A percentile compares a stretch with the other conserved stretches of the same genome.
Evolutionary conservation across 2,329 filamentous ascomycete genomes (phyloP).

Genomic region (Rhynchosporium agropyri): DNA sequence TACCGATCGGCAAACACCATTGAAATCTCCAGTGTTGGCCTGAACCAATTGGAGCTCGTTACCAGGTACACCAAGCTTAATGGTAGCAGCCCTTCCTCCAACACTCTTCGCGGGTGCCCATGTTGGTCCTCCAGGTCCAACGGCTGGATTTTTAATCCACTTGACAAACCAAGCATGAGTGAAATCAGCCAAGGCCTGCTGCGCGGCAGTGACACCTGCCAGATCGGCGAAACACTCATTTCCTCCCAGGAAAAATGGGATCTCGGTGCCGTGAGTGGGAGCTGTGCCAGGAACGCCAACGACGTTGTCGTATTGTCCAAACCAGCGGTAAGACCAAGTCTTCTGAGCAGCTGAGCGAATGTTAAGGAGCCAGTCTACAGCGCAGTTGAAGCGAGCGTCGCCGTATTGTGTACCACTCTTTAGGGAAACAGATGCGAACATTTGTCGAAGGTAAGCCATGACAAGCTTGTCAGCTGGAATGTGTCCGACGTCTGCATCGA

Average conservation of each 20-base stretch:
- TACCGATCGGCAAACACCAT: slow-evolving; percentile 41
- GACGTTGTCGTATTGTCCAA: slow-evolving; percentile 47
- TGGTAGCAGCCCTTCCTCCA: slow-evolving; percentile 37
- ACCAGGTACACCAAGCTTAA: slow-evolving; percentile 44
- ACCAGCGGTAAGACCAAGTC: slow-evolving; percentile 50
- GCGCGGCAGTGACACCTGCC: slow-evolving; percentile 42
- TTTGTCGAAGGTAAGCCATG: slow-evolving; percentile 43
- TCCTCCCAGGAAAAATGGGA: slow-evolving; percentile 51
- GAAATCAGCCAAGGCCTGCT: slow-evolving; percentile 48
- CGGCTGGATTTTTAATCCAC: slow-evolving; percentile 49
- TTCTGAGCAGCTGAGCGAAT: slow-evolving; percentile 45
- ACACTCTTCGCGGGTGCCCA: slow-evolving; percentile 44
- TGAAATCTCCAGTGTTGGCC: slow-evolving; percentile 42
- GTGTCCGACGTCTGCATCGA: slow-evolving; percentile 47
- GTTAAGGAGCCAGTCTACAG: slow-evolving; percentile 46
- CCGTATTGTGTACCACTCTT: slow-evolving; percentile 50
- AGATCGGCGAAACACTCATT: slow-evolving; percentile 47
- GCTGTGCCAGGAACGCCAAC: slow-evolving; percentile 43
- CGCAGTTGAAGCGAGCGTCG: slow-evolving; percentile 51
- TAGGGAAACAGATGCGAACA: slow-evolving; percentile 45
- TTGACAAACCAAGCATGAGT: slow-evolving; percentile 48
- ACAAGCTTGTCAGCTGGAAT: slow-evolving; percentile 44
- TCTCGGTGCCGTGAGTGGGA: slow-evolving; percentile 47
- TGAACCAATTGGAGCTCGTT: slow-evolving; percentile 42
- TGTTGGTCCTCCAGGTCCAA: slow-evolving; percentile 44